A percentile compares a stretch with the other conserved stretches of the same genome.
These are phyloP conservation scores for Aspergillus sclerotioniger DNA, from an alignment of 495 filamentous ascomycete genomes.

Conservation along the genomic window DNA sequence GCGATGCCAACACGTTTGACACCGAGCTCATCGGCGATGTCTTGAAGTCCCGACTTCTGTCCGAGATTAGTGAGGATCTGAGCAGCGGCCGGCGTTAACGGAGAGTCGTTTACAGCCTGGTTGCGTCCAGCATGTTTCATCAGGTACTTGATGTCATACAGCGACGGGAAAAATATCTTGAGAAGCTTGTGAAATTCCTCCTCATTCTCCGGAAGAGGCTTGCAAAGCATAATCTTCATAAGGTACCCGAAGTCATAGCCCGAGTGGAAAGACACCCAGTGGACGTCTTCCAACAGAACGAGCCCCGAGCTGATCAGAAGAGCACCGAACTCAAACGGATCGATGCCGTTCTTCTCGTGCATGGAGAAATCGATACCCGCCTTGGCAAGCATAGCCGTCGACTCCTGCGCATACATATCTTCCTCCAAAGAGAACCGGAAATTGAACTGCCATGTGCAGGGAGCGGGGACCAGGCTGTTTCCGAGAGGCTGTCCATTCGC, in stretches of 20 bases:
- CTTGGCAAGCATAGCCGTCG: constrained; percentile 80
- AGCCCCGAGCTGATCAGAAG: constrained; percentile 88
- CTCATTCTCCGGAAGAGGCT: constrained; percentile 81
- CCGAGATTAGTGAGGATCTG: constrained; percentile 77
- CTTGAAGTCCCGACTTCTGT: constrained; percentile 83
- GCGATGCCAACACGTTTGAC: constrained; percentile 80
- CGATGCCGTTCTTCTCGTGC: constrained; percentile 86
- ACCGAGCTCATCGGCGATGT: constrained; percentile 88
- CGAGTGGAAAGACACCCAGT: constrained; percentile 98
- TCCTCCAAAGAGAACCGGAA: constrained; percentile 92
- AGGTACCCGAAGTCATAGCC: constrained; percentile 98
- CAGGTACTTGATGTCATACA: constrained; percentile 96
- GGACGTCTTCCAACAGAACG: constrained; percentile 81
- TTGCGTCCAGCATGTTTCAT: constrained; percentile 80
- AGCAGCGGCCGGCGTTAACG: constrained; percentile 57
- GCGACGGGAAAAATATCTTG: constrained; percentile 83
- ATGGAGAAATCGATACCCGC: constrained; percentile 84
- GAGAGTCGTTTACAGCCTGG: constrained; percentile 57
- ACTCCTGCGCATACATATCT: constrained; percentile 95
- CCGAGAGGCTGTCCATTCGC: constrained; percentile 47
- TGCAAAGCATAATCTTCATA: constrained; percentile 83
- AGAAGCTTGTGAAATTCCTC: constrained; percentile 80
- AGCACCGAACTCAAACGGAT: constrained; percentile 81
- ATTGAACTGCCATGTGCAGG: constrained; percentile 98
- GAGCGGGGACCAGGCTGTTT: constrained; percentile 62